phyloP scores from a whole-genome alignment of 441 rosid species.

The Lepidium campestre region DNA sequence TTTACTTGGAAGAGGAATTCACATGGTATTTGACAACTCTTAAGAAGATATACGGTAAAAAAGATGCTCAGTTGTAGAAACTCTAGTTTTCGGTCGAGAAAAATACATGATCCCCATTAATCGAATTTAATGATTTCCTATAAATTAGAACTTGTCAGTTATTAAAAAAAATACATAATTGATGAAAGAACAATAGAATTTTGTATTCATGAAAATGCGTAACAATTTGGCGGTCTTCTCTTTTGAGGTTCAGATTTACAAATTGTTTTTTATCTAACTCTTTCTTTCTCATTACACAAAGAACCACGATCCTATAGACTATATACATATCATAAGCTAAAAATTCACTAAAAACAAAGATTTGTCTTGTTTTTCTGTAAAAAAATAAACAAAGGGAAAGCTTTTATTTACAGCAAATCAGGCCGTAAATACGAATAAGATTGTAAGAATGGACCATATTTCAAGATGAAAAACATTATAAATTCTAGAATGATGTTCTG shows the following conservation, averaged over 20 bases:
- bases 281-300: neutral
- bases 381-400: neutral
- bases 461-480: slow-evolving; percentile 16
- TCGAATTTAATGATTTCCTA: too few species aligned
- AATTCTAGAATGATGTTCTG: slow-evolving; percentile 3
- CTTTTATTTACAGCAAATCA: slow-evolving; percentile 9
- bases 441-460: slow-evolving; percentile 3
- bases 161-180: slow-evolving; percentile 7
- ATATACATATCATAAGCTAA: neutral
- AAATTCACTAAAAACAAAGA: neutral
- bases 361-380: neutral
- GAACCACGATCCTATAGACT: neutral
- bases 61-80: too few species aligned
- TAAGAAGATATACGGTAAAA: too few species aligned
- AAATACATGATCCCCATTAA: too few species aligned
- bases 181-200: neutral
- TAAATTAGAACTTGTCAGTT: too few species aligned
- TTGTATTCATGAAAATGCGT: slow-evolving; percentile 7
- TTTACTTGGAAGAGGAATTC: too few species aligned
- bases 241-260: slow-evolving; percentile 21
- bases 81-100: too few species aligned
- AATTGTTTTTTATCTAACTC: neutral
- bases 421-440: neutral
- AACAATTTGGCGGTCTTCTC: slow-evolving; percentile 29
- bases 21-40: too few species aligned